A percentile compares a stretch with the other conserved stretches of the same genome.
These are phyloP conservation scores for Arxiozyma bovina DNA, from an alignment of 1,139 yeast species.

Conservation along the genomic window DNA sequence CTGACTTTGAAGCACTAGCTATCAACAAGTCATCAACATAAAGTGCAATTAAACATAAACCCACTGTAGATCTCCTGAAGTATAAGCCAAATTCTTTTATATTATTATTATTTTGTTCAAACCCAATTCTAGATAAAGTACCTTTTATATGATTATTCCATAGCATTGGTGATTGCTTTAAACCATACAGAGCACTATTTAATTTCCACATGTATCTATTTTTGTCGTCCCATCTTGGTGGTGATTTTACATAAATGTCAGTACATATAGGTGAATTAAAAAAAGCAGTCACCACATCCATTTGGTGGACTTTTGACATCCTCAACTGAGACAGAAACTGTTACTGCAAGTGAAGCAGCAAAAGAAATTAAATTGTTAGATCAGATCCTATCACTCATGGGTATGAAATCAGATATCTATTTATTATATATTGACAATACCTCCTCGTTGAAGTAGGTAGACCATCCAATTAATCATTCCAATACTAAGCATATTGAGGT, in stretches of 20 bases:
- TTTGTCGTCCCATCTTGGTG: conserved; percentile 3
- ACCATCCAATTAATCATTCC: no score
- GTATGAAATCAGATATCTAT: no score
- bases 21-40: conserved; percentile 8
- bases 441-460: no score
- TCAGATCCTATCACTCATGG: no score
- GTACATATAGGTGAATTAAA: conserved; percentile 30
- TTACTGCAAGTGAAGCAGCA: no score
- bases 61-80: background rate
- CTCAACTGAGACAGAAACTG: no score
- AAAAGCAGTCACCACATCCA: conserved; percentile 23
- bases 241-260: conserved; percentile 24
- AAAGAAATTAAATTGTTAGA: no score
- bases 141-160: conserved; percentile 26
- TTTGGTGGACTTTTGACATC: conserved; percentile 19
- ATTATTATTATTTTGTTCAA: conserved; percentile 4
- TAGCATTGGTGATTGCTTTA: conserved; percentile 37
- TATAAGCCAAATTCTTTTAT: conserved; percentile 4
- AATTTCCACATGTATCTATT: conserved; percentile 16
- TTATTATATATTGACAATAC: no score
- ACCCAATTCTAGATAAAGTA: conserved; percentile 21
- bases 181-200: conserved; percentile 37
- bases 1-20: conserved; percentile 2
- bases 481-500: no score
- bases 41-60: conserved; percentile 1